A percentile compares a stretch with the other conserved stretches of the same genome.
Conservation (phyloP, 192 early-diverging fungal species). For the Borealophlyctis nickersoniae region DNA sequence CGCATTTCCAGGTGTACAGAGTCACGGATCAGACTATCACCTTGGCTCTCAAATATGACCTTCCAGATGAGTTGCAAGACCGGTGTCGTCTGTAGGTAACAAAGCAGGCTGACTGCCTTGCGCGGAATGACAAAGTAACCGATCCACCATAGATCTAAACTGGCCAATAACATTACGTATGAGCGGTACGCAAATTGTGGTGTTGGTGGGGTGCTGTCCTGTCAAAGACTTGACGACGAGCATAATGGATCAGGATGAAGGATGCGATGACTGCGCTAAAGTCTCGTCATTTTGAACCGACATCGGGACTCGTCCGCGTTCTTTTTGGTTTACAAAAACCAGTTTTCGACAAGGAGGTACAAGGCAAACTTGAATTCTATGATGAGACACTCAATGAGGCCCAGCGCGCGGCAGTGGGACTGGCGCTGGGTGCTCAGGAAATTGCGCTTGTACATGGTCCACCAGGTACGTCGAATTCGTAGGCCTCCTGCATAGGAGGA, state of each 20-base stretch:
- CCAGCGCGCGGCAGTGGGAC: slow-evolving; percentile 67
- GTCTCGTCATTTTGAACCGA: background rate
- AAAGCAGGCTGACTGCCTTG: too few relatives aligned
- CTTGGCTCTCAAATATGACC: slow-evolving; percentile 60
- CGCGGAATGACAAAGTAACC: background rate
- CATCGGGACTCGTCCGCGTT: slow-evolving; percentile 41
- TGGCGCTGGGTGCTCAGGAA: slow-evolving; percentile 58
- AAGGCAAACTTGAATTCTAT: slow-evolving; percentile 41
- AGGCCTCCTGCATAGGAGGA: background rate
- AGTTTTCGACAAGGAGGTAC: slow-evolving; percentile 16
- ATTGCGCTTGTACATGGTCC: slow-evolving; percentile 82
- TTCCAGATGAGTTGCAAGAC: slow-evolving; percentile 37
- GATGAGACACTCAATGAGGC: slow-evolving; percentile 65
- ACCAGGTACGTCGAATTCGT: slow-evolving; percentile 45
- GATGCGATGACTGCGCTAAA: slow-evolving; percentile 11
- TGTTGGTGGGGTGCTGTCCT: too few relatives aligned
- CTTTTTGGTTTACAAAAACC: slow-evolving; percentile 45
- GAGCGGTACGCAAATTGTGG: slow-evolving; percentile 11
- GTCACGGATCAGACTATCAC: slow-evolving; percentile 42
- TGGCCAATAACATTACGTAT: slow-evolving; percentile 30
- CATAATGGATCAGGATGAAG: too few relatives aligned
- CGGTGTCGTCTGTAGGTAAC: slow-evolving; percentile 17
- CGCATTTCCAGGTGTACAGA: slow-evolving; percentile 6
- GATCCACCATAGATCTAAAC: slow-evolving; percentile 10
- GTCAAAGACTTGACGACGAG: too few relatives aligned